phyloP scores from a whole-genome alignment of 1,284 basidiomycete genomes.

The Paramarasmius palmivorus region DNA sequence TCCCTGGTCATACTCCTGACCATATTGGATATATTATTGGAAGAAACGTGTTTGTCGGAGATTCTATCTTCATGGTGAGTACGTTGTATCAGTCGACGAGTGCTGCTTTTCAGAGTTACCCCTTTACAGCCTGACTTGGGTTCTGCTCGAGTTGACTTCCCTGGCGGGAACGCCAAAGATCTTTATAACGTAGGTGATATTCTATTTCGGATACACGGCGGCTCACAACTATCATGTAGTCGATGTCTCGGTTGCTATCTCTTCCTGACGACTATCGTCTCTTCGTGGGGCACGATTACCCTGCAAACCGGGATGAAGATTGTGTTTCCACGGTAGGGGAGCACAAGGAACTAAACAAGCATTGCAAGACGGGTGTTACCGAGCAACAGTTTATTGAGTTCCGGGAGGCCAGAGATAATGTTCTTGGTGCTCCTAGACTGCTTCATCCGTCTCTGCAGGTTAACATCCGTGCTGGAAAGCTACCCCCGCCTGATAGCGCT shows the following conservation, averaged over 20 bases:
- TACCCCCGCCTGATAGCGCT: slow-evolving; percentile 26
- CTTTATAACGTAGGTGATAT: slow-evolving; percentile 31
- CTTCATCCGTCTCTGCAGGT: slow-evolving; percentile 41
- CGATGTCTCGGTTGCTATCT: slow-evolving; percentile 37
- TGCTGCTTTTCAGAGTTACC: too few species aligned
- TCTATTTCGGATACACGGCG: slow-evolving; percentile 4
- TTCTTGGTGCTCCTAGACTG: slow-evolving; percentile 34
- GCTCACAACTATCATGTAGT: slow-evolving; percentile 22
- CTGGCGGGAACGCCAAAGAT: slow-evolving; percentile 37
- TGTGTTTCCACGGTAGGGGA: slow-evolving; percentile 37
- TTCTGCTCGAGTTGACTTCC: slow-evolving; percentile 41
- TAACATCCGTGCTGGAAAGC: slow-evolving; percentile 39
- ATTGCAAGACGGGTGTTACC: slow-evolving; percentile 30
- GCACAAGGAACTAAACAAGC: slow-evolving; percentile 34
- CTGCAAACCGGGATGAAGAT: slow-evolving; percentile 27
- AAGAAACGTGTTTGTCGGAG: slow-evolving; percentile 39
- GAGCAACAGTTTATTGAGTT: slow-evolving; percentile 34
- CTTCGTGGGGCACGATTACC: slow-evolving; percentile 44
- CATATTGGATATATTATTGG: slow-evolving; percentile 39
- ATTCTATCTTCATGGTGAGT: slow-evolving; percentile 42
- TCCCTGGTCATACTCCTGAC: slow-evolving; percentile 40
- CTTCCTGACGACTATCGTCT: slow-evolving; percentile 36
- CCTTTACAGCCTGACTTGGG: slow-evolving; percentile 36
- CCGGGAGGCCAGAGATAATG: slow-evolving; percentile 33
- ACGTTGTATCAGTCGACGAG: background rate